Evolutionary conservation across 164 flowering plant genomes (phyloP), one percentile per base, ranked within the genome.

Genomic region (Warburgia ugandensis): DNA sequence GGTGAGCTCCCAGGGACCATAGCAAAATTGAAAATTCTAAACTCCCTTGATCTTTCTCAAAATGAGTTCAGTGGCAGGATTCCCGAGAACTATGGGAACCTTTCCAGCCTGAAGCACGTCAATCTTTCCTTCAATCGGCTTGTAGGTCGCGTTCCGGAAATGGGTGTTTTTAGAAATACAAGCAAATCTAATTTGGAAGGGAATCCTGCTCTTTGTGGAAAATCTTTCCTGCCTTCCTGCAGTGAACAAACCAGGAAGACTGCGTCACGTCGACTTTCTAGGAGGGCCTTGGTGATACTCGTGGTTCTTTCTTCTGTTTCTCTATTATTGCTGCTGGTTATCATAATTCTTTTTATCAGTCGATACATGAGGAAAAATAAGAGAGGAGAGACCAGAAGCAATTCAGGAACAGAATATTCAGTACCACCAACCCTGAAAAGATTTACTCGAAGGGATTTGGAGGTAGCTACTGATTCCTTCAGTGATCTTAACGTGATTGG

Each of bases 41-140:
- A 2, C 50, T 64, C 71, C 16, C 73, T 87, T 13, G 94, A 87
- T 48, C 73, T 87, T 48, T 87, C 94, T 39, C 63, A 69, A 13
- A 84, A 87, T 58, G 52, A 66, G 23, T 52, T 87, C 31, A 56
- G 38, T 0, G 96, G 96, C 14, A 40, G 1, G 4, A 81, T 82
- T 54, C 94, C 96, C 3, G 66, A 55, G 16, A 70, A 63, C 45
- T 69, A 73, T 14, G 56, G 66, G 26, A 73, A 71, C 56, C 33
- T 73, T 23, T 58, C 77, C 16, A 66, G 50, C 29, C 63, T 85
- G 64, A 76, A 75, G 47, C 53, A 56, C 51, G 69, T 89, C 52
- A 79, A 83, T 61, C 81, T 87, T 68, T 82, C 90, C 22, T 75
- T 70, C 78, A 88, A 84, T 60, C 71, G 65, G 30, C 79, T 88